Percentiles rank a stretch among this genome's conserved stretches.
Conservation (phyloP, 1,284 basidiomycete genomes). For the Irpex sp. region DNA sequence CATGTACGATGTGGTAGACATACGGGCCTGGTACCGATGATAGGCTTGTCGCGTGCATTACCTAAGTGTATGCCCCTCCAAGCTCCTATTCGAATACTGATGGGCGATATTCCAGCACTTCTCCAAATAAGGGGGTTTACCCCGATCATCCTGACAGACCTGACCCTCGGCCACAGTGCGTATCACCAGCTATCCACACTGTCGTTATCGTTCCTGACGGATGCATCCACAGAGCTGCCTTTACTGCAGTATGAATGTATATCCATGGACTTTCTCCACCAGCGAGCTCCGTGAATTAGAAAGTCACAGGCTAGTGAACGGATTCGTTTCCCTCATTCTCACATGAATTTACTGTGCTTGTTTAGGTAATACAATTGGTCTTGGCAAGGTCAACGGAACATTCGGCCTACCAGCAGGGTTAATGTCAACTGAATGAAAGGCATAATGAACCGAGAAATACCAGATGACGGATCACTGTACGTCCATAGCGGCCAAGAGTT, state of each 20-base stretch:
- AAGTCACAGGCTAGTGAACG: neutral
- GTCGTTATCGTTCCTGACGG: neutral
- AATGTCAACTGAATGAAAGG: neutral
- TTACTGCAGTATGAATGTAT: neutral
- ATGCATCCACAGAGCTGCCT: neutral
- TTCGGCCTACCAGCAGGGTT: neutral
- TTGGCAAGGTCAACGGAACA: neutral
- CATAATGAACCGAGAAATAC: neutral
- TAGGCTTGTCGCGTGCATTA: neutral
- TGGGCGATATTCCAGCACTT: neutral
- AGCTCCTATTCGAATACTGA: neutral
- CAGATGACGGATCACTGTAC: neutral
- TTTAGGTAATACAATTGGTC: neutral
- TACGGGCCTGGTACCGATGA: neutral
- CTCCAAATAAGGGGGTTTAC: neutral
- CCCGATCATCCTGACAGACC: neutral
- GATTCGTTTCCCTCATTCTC: neutral
- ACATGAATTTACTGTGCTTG: neutral
- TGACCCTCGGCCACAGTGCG: neutral
- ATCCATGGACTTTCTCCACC: neutral
- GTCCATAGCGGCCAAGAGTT: neutral
- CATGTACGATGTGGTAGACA: neutral
- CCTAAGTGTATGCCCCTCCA: neutral
- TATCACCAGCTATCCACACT: neutral
- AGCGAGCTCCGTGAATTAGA: neutral